These are phyloP conservation scores for Ogataea naganishii DNA, from an alignment of 805 yeast species.

Conservation along the genomic window DNA sequence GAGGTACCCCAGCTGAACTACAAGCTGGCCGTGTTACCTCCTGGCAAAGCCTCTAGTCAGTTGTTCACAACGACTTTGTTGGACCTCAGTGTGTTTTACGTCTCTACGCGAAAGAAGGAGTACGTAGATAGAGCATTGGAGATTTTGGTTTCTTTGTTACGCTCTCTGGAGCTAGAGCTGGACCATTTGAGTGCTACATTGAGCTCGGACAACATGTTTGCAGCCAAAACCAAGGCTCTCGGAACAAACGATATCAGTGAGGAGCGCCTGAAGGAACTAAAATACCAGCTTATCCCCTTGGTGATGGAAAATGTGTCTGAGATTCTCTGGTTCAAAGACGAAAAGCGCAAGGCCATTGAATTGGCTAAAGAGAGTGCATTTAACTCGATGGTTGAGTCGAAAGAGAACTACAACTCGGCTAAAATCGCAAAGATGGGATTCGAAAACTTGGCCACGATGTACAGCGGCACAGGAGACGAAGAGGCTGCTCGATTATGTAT, in stretches of 20 bases:
- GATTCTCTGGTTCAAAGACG: constrained; percentile 27
- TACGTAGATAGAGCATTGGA: constrained; percentile 21
- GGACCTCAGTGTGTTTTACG: constrained; percentile 21
- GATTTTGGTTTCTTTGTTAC: constrained; percentile 25
- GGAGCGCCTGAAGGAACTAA: constrained; percentile 15
- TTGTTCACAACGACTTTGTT: constrained; percentile 18
- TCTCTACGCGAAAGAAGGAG: constrained; percentile 13
- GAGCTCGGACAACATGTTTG: constrained; percentile 10
- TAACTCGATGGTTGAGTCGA: constrained; percentile 21
- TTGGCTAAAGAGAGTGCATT: constrained; percentile 31
- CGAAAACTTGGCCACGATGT: constrained; percentile 27
- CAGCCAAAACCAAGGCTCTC: constrained; percentile 5
- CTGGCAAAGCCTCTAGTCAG: constrained; percentile 11
- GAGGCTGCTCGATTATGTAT: constrained; percentile 19
- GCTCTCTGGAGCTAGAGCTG: constrained; percentile 21
- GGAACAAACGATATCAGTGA: constrained; percentile 8
- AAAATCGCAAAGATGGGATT: constrained; percentile 29
- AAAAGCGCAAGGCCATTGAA: constrained; percentile 26
- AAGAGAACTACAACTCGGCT: constrained; percentile 27
- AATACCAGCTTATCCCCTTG: constrained; percentile 25
- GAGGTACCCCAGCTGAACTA: constrained; percentile 4
- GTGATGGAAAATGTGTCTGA: constrained; percentile 34
- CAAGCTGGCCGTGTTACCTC: constrained; percentile 13
- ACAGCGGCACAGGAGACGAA: constrained; percentile 17
- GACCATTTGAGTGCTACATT: constrained; percentile 8